Percentiles rank a stretch among this genome's conserved stretches.
These are phyloP conservation scores for Thalassiosira mediterranea DNA, from an alignment of 352 stramenopile genomes.

Conservation along the genomic window DNA sequence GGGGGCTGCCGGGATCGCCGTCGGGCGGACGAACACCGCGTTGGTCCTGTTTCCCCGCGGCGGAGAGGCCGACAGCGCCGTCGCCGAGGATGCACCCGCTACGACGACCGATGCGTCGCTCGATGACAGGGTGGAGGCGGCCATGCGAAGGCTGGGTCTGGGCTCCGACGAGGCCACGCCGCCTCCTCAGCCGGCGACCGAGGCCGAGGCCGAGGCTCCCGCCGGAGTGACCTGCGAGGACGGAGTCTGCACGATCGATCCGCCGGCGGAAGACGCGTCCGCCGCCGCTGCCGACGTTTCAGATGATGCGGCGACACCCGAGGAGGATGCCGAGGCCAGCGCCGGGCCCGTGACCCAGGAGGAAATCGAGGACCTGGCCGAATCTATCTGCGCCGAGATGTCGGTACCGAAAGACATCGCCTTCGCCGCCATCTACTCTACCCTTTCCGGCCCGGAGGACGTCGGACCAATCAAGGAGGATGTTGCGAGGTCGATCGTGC, in stretches of 20 bases:
- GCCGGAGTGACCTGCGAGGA: slow-evolving; percentile 15
- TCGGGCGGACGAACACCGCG: slow-evolving; percentile 1
- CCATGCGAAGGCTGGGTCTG: slow-evolving; percentile 77
- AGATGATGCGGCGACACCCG: slow-evolving; percentile 2
- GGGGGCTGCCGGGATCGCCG: background rate
- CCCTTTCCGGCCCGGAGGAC: slow-evolving; percentile 39
- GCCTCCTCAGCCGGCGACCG: slow-evolving; percentile 5
- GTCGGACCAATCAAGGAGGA: slow-evolving; percentile 56
- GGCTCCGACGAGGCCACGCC: slow-evolving; percentile 21
- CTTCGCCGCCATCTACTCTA: slow-evolving; percentile 71
- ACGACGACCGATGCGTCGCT: slow-evolving; percentile 48
- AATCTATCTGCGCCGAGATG: slow-evolving; percentile 63
- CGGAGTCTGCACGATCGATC: slow-evolving; percentile 20
- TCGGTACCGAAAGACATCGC: slow-evolving; percentile 66
- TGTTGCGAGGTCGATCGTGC: slow-evolving; percentile 67
- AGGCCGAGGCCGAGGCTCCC: slow-evolving; percentile 11
- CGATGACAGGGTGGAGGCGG: slow-evolving; percentile 75
- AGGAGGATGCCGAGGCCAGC: background rate
- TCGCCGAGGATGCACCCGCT: background rate
- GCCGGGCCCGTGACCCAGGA: slow-evolving; percentile 9
- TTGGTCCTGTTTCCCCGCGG: slow-evolving; percentile 34
- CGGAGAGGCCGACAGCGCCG: slow-evolving; percentile 8
- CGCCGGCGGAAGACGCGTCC: background rate
- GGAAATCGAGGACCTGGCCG: slow-evolving; percentile 51
- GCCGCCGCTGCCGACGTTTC: background rate